Conservation (phyloP, 306 rosid species). For the Prunus salicina region DNA sequence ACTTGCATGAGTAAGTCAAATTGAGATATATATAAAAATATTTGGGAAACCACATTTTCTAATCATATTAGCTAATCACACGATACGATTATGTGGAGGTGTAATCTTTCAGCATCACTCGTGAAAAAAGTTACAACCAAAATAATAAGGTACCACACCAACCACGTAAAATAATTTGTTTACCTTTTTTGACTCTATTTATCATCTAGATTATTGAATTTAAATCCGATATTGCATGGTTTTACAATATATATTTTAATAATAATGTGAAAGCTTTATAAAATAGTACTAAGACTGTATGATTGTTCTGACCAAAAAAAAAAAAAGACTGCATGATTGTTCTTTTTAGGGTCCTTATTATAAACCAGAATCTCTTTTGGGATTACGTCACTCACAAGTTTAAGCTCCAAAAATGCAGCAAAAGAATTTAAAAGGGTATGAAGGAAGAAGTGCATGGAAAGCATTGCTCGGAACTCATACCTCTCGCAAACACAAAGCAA, state of each 20-base stretch:
- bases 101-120: no score
- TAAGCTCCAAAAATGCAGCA: not conserved
- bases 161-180: no score
- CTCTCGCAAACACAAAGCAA: conserved; percentile 28
- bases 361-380: conserved; percentile 8
- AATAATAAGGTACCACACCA: no score
- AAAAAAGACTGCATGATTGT: not conserved
- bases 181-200: no score
- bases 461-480: conserved; percentile 30
- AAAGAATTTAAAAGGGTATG: not conserved
- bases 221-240: not conserved
- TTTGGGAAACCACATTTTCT: no score
- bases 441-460: conserved; percentile 18
- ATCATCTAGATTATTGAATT: no score
- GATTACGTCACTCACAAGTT: not conserved
- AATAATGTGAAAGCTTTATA: not conserved
- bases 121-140: not conserved
- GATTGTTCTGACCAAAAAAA: not conserved
- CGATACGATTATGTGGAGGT: no score
- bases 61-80: no score
- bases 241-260: not conserved
- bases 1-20: no score
- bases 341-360: not conserved
- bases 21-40: no score
- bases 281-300: not conserved